These are phyloP conservation scores for Ocimum tenuiflorum DNA, from an alignment of 257 asterid species.

Conservation along the genomic window DNA sequence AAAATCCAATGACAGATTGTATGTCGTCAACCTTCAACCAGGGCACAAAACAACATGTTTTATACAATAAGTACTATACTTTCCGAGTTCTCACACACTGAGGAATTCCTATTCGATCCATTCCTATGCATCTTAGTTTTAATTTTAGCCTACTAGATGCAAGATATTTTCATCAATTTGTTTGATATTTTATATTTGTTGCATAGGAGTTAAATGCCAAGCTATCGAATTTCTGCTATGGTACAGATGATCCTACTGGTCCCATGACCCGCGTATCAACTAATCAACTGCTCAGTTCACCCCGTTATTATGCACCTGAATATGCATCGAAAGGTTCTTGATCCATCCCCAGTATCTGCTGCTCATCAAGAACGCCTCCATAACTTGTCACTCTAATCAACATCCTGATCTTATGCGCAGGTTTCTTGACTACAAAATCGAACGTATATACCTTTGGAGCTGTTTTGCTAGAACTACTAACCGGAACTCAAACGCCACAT, in stretches of 20 bases:
- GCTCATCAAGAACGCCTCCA: not conserved
- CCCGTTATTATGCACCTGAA: conserved; percentile 18
- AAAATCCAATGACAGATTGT: too few species aligned
- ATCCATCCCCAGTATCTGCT: not conserved
- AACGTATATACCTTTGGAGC: conserved; percentile 13
- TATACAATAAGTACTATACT: too few species aligned
- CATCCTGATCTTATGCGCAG: not conserved
- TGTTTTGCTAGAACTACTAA: conserved; percentile 12
- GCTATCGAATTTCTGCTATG: conserved; percentile 12
- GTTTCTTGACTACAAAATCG: not conserved
- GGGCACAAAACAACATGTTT: too few species aligned
- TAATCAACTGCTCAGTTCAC: not conserved
- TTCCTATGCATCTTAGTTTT: too few species aligned
- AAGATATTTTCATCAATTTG: not conserved
- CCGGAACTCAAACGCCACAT: not conserved
- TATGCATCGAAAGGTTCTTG: conserved; percentile 5
- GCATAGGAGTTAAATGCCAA: conserved; percentile 15
- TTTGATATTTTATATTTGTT: not conserved
- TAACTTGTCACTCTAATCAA: not conserved
- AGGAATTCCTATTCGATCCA: too few species aligned
- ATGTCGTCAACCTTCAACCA: too few species aligned
- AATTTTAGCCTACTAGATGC: too few species aligned
- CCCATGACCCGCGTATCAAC: conserved; percentile 38
- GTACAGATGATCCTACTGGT: conserved; percentile 9
- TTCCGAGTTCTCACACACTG: too few species aligned